Evolutionary conservation across 2,329 filamentous ascomycete species (phyloP), one percentile per base, ranked within the genome.

Genomic region (Ophiostoma piceae): DNA sequence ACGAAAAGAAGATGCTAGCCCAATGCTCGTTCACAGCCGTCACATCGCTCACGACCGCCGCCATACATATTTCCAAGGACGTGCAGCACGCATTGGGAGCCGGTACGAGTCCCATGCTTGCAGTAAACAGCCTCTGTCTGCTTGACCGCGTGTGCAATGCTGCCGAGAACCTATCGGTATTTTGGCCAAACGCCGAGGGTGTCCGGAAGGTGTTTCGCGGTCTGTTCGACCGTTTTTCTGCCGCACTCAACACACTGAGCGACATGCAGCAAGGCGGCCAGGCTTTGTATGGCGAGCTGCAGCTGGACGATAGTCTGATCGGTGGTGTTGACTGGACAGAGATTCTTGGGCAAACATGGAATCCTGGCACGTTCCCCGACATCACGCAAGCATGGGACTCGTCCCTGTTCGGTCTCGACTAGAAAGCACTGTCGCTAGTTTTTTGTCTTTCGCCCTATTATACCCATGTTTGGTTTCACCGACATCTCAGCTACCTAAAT

Each of bases 181-280:
- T 64, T 35, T 72, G 71, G 71, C 71, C 71, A 60, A 71, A 72
- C 9, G 71, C 54, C 1, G 71, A 69, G 32, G 71, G 71, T 62
- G 68, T 72, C 3, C 66, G 66, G 6, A 69, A 67, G 32, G 60
- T 72, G 2, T 71, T 72, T 22, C 69, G 69, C 8, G 68, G 69
- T 14, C 69, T 72, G 3, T 65, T 67, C 14, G 71, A 72, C 2
- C 68, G 67, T 0, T 71, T 71, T 19, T 68, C 57, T 6, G 26
- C 57, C 4, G 57, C 57, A 32, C 26, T 62, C 11, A 62, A 62
- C 12, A 26, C 57, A 16, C 57, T 62, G 26, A 62, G 35, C 14
- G 57, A 26, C 57, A 62, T 62, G 57, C 57, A 62, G 26, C 26
- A 62, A 26, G 26, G 57, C 14, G 26, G 57, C 11, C 57, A 62